Percentiles rank a stretch among this genome's conserved stretches.
Conservation (phyloP, 2,329 filamentous ascomycete species). For the Diaporthe capsici region DNA sequence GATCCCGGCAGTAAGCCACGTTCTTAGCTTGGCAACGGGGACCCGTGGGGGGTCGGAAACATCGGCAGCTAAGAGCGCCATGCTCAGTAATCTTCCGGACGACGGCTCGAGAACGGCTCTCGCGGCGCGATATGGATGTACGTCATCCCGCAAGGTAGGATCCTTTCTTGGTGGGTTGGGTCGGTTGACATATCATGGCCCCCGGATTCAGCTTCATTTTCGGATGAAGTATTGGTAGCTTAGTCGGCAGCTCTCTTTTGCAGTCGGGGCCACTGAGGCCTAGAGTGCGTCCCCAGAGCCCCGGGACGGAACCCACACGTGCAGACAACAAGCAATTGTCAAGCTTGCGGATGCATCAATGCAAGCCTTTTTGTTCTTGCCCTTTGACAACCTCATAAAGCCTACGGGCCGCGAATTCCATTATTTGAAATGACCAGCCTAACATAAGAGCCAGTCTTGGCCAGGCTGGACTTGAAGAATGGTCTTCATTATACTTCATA, state of each 20-base stretch:
- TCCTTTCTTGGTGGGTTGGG: too few relatives aligned
- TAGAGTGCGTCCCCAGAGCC: not conserved
- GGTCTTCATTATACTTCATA: too few relatives aligned
- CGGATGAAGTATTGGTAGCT: too few relatives aligned
- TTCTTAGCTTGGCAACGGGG: not conserved
- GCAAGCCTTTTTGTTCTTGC: too few relatives aligned
- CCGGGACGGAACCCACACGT: not conserved
- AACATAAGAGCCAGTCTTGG: not conserved
- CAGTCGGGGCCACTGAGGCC: not conserved
- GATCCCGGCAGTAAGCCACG: conserved; percentile 1
- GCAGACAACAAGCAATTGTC: not conserved
- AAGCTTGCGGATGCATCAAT: not conserved
- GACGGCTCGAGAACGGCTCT: not conserved
- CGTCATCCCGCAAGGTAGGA: not conserved
- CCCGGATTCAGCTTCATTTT: not conserved
- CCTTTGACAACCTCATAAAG: not conserved
- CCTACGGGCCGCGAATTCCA: not conserved
- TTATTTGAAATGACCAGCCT: not conserved
- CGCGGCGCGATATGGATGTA: not conserved
- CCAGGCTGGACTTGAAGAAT: too few relatives aligned
- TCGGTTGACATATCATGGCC: not conserved
- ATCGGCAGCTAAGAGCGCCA: conserved; percentile 9
- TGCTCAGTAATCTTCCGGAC: not conserved
- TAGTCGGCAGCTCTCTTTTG: not conserved
- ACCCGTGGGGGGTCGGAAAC: not conserved